A percentile compares a stretch with the other conserved stretches of the same genome.
phyloP scores from a whole-genome alignment of 306 rosid genomes.

The Neltuma alba region DNA sequence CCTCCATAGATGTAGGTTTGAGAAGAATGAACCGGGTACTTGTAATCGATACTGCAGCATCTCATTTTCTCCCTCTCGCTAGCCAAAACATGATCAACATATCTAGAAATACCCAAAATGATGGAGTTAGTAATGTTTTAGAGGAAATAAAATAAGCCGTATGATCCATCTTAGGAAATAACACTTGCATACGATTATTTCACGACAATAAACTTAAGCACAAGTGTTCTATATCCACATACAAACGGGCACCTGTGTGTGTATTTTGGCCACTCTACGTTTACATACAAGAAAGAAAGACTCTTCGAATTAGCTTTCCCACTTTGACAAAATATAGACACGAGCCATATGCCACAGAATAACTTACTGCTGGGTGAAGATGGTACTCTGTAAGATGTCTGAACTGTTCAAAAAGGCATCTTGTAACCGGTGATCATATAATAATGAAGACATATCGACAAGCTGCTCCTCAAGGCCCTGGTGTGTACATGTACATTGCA shows the following conservation, averaged over 20 bases:
- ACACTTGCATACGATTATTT: background rate
- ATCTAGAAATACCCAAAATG: constrained; percentile 53
- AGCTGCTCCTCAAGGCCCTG: constrained; percentile 93
- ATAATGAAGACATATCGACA: constrained; percentile 82
- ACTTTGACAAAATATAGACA: background rate
- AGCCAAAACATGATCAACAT: constrained; percentile 74
- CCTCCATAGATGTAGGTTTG: constrained; percentile 89
- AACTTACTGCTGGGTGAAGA: constrained; percentile 89
- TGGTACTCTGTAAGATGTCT: constrained; percentile 86
- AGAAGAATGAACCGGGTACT: constrained; percentile 77
- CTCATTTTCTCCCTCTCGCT: constrained; percentile 83
- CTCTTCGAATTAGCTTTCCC: background rate
- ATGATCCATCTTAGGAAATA: background rate
- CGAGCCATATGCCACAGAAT: background rate
- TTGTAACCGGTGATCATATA: constrained; percentile 81
- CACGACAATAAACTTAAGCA: background rate
- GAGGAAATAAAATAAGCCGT: background rate
- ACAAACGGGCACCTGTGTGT: background rate
- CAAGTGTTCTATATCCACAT: background rate
- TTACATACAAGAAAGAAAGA: background rate
- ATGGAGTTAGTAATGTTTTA: background rate
- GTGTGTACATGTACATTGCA: constrained; percentile 26
- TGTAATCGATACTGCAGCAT: constrained; percentile 88
- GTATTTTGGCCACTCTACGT: background rate
- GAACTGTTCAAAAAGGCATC: constrained; percentile 92